phyloP scores from a whole-genome alignment of 768 basidiomycete genomes.

The Suillus weaverae region DNA sequence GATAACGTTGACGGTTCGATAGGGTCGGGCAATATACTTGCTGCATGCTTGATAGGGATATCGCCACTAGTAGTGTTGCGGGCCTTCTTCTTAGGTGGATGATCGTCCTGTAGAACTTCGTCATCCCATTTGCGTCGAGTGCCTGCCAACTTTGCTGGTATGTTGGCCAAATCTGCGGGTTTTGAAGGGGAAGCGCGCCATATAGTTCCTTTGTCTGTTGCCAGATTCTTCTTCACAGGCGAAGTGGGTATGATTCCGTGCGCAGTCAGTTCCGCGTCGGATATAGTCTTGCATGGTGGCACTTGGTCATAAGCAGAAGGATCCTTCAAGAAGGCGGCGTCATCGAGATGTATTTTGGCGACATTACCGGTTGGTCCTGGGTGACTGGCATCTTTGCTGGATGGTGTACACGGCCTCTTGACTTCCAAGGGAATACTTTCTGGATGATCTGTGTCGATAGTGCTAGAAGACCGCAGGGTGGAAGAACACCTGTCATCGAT shows the following conservation, averaged over 20 bases:
- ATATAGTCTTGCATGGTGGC: background rate
- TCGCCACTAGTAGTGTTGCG: background rate
- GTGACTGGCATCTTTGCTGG: background rate
- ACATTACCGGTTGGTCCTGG: background rate
- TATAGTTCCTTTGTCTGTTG: background rate
- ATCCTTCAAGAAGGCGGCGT: background rate
- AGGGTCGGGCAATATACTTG: background rate
- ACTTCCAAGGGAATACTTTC: background rate
- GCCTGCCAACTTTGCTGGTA: slow-evolving; percentile 19
- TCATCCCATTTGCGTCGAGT: slow-evolving; percentile 29
- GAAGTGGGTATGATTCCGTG: background rate
- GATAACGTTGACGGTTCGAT: slow-evolving; percentile 10
- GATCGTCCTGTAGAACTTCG: slow-evolving; percentile 6
- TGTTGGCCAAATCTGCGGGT: background rate
- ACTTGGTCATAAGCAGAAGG: background rate
- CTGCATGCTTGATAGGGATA: slow-evolving; percentile 3
- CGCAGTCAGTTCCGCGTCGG: background rate
- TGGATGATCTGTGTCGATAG: background rate
- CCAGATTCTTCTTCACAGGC: background rate
- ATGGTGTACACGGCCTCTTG: background rate
- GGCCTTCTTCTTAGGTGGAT: slow-evolving; percentile 22
- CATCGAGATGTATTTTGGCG: background rate
- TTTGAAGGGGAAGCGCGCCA: background rate
- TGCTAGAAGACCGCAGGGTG: background rate
- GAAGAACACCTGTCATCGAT: background rate